Evolutionary conservation across 2,329 filamentous ascomycete genomes (phyloP).

Genomic region (Ophiostoma himal-ulmi): DNA sequence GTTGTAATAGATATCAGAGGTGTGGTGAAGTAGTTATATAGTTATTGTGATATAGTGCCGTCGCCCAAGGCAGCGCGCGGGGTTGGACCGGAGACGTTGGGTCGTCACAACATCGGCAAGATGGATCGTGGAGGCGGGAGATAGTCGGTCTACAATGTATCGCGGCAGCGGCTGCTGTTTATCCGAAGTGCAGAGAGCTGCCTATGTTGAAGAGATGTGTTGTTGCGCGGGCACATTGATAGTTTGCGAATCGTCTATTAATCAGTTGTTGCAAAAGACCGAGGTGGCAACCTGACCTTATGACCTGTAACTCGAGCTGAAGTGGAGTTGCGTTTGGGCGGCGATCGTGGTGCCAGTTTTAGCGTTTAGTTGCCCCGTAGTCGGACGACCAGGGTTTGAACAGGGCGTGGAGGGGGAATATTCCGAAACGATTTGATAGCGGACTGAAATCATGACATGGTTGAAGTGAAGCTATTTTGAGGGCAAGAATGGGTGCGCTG

Average conservation of each 20-base stretch:
- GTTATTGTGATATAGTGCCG: not conserved
- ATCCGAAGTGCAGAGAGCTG: not conserved
- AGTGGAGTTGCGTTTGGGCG: constrained; percentile 6
- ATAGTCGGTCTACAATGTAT: not conserved
- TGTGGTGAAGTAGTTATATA: not conserved
- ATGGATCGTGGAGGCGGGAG: not conserved
- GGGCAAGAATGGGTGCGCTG: not conserved
- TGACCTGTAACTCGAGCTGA: not conserved
- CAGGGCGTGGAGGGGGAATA: not conserved
- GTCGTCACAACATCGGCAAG: not conserved
- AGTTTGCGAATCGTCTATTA: not conserved
- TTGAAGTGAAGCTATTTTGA: not conserved
- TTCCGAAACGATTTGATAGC: not conserved
- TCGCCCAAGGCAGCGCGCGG: not conserved
- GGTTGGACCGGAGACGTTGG: not conserved
- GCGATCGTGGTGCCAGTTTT: constrained; percentile 4
- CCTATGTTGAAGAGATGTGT: not conserved
- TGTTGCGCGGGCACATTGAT: not conserved
- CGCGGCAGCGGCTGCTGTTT: not conserved
- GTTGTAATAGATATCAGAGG: not conserved
- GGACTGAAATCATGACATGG: not conserved
- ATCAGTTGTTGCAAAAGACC: not conserved
- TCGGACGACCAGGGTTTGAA: not conserved
- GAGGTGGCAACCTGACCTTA: not conserved
- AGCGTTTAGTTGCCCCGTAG: not conserved